Evolutionary conservation across 805 yeast species (phyloP).

Genomic region (Zygoascus tannicola): DNA sequence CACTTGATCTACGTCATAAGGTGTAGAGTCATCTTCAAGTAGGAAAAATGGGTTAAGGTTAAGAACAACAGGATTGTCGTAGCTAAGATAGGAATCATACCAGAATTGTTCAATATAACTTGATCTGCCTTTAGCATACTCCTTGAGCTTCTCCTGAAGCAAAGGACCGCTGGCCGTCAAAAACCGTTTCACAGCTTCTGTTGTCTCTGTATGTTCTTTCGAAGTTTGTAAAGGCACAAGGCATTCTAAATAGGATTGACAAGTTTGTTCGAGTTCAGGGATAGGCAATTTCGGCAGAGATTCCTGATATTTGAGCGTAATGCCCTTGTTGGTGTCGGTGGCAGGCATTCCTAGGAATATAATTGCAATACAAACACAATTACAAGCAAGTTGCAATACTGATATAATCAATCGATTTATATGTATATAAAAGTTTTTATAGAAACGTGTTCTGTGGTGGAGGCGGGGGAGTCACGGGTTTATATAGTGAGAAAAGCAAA

Average conservation of each 20-base stretch:
- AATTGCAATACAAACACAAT: too few species aligned
- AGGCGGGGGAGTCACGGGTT: too few species aligned
- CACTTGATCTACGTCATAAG: conserved; percentile 38
- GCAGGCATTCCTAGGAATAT: conserved; percentile 1
- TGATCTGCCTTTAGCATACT: conserved; percentile 52
- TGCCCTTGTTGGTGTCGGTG: conserved; percentile 13
- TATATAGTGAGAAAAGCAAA: too few species aligned
- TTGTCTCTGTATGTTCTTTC: conserved; percentile 54
- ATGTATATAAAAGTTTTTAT: too few species aligned
- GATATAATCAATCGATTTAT: too few species aligned
- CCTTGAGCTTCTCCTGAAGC: conserved; percentile 54
- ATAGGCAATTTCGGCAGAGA: conserved; percentile 63
- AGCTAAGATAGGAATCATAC: conserved; percentile 82
- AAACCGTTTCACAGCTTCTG: conserved; percentile 48
- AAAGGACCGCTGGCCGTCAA: conserved; percentile 46
- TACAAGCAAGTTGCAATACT: too few species aligned
- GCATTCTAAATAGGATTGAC: conserved; percentile 53
- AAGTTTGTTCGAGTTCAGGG: conserved; percentile 62
- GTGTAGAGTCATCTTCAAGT: conserved; percentile 84
- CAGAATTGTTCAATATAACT: conserved; percentile 90
- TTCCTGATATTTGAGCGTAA: conserved; percentile 54
- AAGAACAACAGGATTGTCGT: conserved; percentile 74
- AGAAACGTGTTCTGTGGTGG: too few species aligned
- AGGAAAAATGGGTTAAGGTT: conserved; percentile 86
- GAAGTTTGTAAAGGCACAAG: conserved; percentile 73